Evolutionary conservation across 176 grass and related monocot species (phyloP).

Genomic region (Tillandsia leiboldiana): DNA sequence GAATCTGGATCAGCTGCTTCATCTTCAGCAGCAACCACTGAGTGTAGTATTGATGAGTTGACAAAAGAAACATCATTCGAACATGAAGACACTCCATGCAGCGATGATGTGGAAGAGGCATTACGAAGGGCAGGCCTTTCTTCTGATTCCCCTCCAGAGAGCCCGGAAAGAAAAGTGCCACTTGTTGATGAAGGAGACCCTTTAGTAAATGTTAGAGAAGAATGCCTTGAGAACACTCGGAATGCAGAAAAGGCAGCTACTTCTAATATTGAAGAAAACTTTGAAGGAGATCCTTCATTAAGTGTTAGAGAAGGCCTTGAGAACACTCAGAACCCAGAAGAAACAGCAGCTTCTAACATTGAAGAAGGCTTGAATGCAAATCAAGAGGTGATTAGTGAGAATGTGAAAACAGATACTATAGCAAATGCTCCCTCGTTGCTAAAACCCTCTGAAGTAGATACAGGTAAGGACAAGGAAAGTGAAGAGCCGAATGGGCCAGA

Average conservation of each 20-base stretch:
- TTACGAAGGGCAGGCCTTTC: conserved; percentile 65
- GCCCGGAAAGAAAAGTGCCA: conserved; percentile 34
- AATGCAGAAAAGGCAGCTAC: background rate
- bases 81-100: conserved; percentile 18
- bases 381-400: background rate
- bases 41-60: conserved; percentile 10
- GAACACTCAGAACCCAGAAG: background rate
- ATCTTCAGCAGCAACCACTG: conserved; percentile 24
- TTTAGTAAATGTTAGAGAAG: background rate
- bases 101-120: conserved; percentile 44
- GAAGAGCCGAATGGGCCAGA: conserved; percentile 18
- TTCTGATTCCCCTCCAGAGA: conserved; percentile 81
- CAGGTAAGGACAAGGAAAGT: background rate
- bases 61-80: conserved; percentile 17
- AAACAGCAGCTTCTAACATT: background rate
- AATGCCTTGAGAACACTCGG: background rate
- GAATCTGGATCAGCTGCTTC: conserved; percentile 29
- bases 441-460: conserved; percentile 11
- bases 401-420: background rate
- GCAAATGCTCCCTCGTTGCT: background rate
- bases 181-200: conserved; percentile 31
- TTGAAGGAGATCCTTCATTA: conserved; percentile 29
- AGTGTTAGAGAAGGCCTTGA: background rate
- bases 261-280: background rate
- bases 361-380: conserved; percentile 2